A percentile compares a stretch with the other conserved stretches of the same genome.
Conservation (phyloP, 192 early-diverging fungal species). For the Coemansia sp. region DNA sequence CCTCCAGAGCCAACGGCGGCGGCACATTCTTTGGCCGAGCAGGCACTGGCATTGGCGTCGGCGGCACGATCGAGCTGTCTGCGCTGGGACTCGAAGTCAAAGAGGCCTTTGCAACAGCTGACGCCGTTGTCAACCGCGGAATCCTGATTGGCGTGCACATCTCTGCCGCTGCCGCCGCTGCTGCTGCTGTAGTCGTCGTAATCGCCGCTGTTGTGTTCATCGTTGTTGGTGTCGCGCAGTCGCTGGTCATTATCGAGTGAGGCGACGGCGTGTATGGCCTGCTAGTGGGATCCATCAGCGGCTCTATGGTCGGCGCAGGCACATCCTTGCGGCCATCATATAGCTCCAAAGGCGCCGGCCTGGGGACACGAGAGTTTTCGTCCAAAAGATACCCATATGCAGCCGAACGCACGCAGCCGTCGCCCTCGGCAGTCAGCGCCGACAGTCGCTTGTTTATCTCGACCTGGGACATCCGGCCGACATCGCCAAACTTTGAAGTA, state of each 20-base stretch:
- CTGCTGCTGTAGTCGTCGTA: not conserved
- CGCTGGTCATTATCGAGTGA: conserved; percentile 7
- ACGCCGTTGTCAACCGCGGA: not conserved
- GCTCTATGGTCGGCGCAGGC: conserved; percentile 29
- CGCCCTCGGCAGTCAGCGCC: conserved; percentile 43
- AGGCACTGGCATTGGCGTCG: conserved; percentile 16
- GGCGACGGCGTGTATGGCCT: conserved; percentile 21
- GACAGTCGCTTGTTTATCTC: conserved; percentile 51
- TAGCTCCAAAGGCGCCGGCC: conserved; percentile 33
- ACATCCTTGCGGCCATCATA: conserved; percentile 17
- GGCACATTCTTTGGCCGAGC: conserved; percentile 7
- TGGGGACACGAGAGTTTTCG: conserved; percentile 33
- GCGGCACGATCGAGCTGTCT: conserved; percentile 15
- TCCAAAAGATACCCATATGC: conserved; percentile 47
- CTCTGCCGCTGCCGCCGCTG: not conserved
- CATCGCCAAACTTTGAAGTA: conserved; percentile 52
- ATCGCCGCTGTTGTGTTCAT: not conserved
- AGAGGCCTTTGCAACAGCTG: not conserved
- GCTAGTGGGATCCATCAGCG: conserved; percentile 3
- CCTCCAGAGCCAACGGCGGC: not conserved
- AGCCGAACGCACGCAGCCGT: conserved; percentile 38
- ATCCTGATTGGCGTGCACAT: conserved; percentile 4
- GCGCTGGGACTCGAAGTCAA: not conserved
- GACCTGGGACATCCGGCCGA: conserved; percentile 46
- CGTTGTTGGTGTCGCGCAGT: conserved; percentile 5